Evolutionary conservation across 1,284 basidiomycete genomes (phyloP).

Genomic region (Fomitopsis schrenkii): DNA sequence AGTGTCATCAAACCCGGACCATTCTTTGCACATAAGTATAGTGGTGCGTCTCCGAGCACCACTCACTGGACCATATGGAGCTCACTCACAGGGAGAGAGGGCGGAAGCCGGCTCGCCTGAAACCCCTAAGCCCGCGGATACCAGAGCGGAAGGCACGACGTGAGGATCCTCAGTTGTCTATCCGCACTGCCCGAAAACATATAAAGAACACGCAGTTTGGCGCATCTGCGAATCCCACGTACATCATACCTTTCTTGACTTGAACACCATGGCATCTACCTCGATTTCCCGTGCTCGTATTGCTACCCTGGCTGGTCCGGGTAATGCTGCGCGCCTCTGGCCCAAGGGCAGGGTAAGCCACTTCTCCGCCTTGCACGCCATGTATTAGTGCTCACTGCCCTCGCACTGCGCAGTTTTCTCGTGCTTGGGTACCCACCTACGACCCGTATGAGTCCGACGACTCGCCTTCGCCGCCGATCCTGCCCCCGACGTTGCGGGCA

Average conservation of each 20-base stretch:
- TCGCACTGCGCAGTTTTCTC: neutral
- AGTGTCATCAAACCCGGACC: too few species aligned
- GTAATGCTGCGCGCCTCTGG: neutral
- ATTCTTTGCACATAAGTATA: too few species aligned
- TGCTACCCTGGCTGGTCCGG: neutral
- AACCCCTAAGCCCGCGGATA: too few species aligned
- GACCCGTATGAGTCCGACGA: neutral
- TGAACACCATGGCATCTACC: neutral
- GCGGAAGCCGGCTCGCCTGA: too few species aligned
- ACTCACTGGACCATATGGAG: too few species aligned
- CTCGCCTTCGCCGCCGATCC: neutral
- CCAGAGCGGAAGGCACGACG: neutral
- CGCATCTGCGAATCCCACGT: neutral
- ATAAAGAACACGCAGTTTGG: neutral
- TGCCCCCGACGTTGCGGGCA: neutral
- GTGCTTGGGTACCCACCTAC: neutral
- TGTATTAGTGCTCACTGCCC: neutral
- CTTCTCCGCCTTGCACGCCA: too few species aligned
- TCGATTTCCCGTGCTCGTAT: neutral
- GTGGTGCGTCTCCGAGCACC: too few species aligned
- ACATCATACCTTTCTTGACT: neutral
- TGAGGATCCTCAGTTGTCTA: too few species aligned
- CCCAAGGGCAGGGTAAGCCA: neutral
- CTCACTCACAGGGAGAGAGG: too few species aligned
- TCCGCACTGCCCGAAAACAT: neutral